Evolutionary conservation across 441 rosid genomes (phyloP), one percentile per base, ranked within the genome.

Genomic region (Aquilaria agallochum): DNA sequence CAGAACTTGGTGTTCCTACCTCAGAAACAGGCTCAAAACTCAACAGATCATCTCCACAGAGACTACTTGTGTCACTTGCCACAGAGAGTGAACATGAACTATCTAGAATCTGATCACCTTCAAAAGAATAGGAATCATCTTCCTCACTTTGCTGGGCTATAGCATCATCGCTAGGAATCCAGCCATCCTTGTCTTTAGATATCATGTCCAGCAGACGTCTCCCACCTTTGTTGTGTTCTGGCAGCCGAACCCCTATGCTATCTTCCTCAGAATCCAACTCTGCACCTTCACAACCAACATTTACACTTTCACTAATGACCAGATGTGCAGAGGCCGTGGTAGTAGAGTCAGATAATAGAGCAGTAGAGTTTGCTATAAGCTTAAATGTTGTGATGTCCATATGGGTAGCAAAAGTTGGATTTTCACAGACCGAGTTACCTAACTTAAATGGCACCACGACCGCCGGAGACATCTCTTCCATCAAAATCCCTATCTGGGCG

Each of bases 11-110:
- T 52, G 72, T 65, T 68, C 79, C 81, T 55, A 68, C 40, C 68
- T 73, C 87, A 56, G 83, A 75, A 53, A 20, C 31, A 59, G 78
- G 63, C 66, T 84, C 89, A n/a, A 81, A 60, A 68, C 69, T 63
- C 64, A 75, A 53, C 45, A 76, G 67, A 62, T 87, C 90, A 9
- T 87, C 90, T 27, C 82, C 90, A 62, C 78, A 79, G 69, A 85
- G 69, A 79, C 95, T 83, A 67, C 87, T 83, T 20, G 80, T 79
- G 69, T 85, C 90, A 65, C 90, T 83, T 27, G 80, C 73, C 68
- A 83, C 80, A 2, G 88, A 86, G 64, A 73, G 72, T 50, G 87
- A 86, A 76, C 83, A 83, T 31, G 78, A 79, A 65, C 78, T 72
- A 66, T 83, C 88, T 11, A 77, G 69, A 77, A 73, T 69, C 40